Conservation (phyloP, 257 asterid species). For the Scutellaria baicalensis region DNA sequence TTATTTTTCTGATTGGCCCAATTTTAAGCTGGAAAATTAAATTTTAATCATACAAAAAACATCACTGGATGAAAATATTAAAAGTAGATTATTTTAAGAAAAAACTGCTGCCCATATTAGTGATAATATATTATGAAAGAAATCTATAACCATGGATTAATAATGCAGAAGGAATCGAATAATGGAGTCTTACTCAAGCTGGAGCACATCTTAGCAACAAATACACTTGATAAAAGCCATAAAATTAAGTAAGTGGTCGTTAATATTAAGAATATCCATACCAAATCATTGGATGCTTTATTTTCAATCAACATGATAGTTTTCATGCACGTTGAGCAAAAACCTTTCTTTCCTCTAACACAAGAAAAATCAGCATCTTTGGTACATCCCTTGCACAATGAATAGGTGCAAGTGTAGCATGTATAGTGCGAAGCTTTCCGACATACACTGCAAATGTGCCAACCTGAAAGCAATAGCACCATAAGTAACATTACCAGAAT, state of each 20-base stretch:
- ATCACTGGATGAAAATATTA: not conserved
- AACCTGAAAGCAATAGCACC: slow-evolving; percentile 48
- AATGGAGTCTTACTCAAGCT: not conserved
- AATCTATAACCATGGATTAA: not conserved
- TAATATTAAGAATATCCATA: slow-evolving; percentile 21
- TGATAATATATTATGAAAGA: not conserved
- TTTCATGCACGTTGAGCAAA: slow-evolving; percentile 78
- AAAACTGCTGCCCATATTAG: not conserved
- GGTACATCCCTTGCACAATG: slow-evolving; percentile 77
- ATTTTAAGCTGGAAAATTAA: not conserved
- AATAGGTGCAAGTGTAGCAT: slow-evolving; percentile 85
- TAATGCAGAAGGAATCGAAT: not conserved
- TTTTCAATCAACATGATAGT: slow-evolving; percentile 79
- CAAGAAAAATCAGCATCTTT: slow-evolving; percentile 48
- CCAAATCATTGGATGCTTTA: slow-evolving; percentile 50
- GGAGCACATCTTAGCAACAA: not conserved
- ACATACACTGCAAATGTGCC: slow-evolving; percentile 91
- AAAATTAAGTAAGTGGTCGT: not conserved
- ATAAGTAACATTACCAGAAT: slow-evolving; percentile 1
- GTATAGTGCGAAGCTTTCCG: slow-evolving; percentile 52
- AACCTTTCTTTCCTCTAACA: slow-evolving; percentile 79
- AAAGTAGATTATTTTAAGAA: not conserved
- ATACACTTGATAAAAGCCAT: not conserved
- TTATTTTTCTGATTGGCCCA: not conserved
- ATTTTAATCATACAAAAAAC: not conserved